Evolutionary conservation across 2,329 filamentous ascomycete species (phyloP).

Genomic region (Microdochium paspali): DNA sequence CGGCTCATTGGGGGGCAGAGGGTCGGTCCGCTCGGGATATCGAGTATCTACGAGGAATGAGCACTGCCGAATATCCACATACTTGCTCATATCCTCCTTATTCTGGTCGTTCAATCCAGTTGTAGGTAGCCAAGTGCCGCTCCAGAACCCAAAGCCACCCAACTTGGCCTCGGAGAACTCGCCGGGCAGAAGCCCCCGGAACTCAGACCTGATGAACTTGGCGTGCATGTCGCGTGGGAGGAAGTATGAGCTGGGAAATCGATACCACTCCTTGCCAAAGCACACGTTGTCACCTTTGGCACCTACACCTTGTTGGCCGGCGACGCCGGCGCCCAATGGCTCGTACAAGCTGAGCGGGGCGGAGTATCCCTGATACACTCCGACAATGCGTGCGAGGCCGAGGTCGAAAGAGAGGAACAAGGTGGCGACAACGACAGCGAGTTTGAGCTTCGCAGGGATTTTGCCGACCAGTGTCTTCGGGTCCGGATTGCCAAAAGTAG

Average conservation of each 20-base stretch:
- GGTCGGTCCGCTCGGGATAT: constrained; percentile 47
- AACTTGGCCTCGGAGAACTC: constrained; percentile 71
- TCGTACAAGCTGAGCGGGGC: constrained; percentile 67
- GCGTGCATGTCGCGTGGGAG: constrained; percentile 73
- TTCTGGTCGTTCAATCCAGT: constrained; percentile 89
- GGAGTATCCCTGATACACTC: constrained; percentile 71
- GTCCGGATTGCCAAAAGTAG: constrained; percentile 62
- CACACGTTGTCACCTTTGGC: constrained; percentile 64
- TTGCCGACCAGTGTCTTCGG: constrained; percentile 58
- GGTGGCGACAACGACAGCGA: constrained; percentile 49
- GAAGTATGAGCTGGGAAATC: constrained; percentile 89
- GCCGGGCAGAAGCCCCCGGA: constrained; percentile 78
- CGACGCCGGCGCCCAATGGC: constrained; percentile 48
- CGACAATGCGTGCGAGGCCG: constrained; percentile 63
- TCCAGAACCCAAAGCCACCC: constrained; percentile 63
- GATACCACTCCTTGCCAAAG: constrained; percentile 96
- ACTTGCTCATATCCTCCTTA: constrained; percentile 77
- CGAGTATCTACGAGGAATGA: constrained; percentile 82
- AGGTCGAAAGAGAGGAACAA: constrained; percentile 56
- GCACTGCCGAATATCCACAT: constrained; percentile 68
- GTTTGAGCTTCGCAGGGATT: constrained; percentile 67
- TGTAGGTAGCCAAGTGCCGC: constrained; percentile 77
- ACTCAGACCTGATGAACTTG: constrained; percentile 88
- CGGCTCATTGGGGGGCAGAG: constrained; percentile 61
- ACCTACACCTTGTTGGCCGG: constrained; percentile 39